A percentile compares a stretch with the other conserved stretches of the same genome.
phyloP scores from a whole-genome alignment of 2,329 filamentous ascomycete species.

The Byssochlamys sp. region DNA sequence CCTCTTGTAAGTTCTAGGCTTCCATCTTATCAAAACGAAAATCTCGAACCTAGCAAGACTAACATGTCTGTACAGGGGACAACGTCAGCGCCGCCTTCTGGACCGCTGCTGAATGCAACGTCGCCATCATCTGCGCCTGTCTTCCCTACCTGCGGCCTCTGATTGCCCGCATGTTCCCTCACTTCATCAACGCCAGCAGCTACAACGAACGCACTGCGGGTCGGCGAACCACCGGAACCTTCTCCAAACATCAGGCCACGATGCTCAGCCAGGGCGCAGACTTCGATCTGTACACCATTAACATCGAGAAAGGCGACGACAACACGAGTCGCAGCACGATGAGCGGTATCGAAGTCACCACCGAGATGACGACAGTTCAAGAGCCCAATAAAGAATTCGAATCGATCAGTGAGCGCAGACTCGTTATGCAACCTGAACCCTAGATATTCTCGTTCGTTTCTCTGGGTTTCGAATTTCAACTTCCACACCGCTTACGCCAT shows the following conservation, averaged over 20 bases:
- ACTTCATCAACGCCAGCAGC: conserved; percentile 17
- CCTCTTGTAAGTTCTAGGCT: conserved; percentile 14
- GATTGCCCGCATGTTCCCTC: conserved; percentile 31
- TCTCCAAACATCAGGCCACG: conserved; percentile 2
- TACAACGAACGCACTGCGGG: conserved; percentile 15
- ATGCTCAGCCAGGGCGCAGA: conserved; percentile 16
- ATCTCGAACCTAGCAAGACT: conserved; percentile 1
- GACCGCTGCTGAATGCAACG: conserved; percentile 35
- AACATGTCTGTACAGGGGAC: conserved; percentile 10
- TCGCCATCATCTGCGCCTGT: conserved; percentile 34
- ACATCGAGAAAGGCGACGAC: conserved; percentile 13
- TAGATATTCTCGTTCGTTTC: not conserved
- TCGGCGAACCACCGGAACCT: conserved; percentile 4
- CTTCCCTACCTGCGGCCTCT: conserved; percentile 32
- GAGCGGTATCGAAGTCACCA: conserved; percentile 23
- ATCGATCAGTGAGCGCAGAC: conserved; percentile 12
- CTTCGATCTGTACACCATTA: conserved; percentile 20
- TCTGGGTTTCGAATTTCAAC: not conserved
- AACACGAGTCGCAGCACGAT: conserved; percentile 7
- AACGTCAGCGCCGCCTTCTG: conserved; percentile 35
- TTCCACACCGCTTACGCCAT: not conserved
- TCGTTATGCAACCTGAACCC: conserved; percentile 12
- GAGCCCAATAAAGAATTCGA: conserved; percentile 12
- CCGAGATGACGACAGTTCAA: conserved; percentile 18
- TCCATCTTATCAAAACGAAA: not conserved